A percentile compares a stretch with the other conserved stretches of the same genome.
Evolutionary conservation across 2,329 filamentous ascomycete species (phyloP).

Genomic region (Trichothecium roseum): DNA sequence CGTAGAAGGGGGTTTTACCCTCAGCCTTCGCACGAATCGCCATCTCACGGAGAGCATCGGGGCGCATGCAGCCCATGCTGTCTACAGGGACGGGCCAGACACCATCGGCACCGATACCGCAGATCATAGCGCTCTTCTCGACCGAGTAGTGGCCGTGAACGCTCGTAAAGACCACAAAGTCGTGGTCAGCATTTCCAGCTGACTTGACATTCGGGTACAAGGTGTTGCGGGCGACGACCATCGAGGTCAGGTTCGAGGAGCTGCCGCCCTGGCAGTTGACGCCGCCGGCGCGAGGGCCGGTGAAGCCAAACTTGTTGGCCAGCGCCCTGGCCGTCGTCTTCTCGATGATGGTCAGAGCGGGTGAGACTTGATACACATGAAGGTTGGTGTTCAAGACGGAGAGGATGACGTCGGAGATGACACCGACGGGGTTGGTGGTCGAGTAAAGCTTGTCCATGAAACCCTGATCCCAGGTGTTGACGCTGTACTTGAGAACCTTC

Average conservation of each 20-base stretch:
- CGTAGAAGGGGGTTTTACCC: slow-evolving; percentile 79
- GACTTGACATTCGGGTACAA: slow-evolving; percentile 71
- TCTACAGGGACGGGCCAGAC: slow-evolving; percentile 73
- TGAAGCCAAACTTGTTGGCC: slow-evolving; percentile 68
- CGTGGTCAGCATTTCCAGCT: slow-evolving; percentile 52
- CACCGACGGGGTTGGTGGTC: slow-evolving; percentile 78
- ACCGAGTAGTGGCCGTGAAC: slow-evolving; percentile 89
- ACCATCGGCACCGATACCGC: slow-evolving; percentile 66
- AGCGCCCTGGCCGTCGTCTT: slow-evolving; percentile 68
- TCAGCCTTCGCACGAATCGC: slow-evolving; percentile 50
- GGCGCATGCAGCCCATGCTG: slow-evolving; percentile 58
- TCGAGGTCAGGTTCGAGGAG: slow-evolving; percentile 73
- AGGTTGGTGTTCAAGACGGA: slow-evolving; percentile 86
- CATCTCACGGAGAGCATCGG: slow-evolving; percentile 51
- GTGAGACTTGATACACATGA: slow-evolving; percentile 90
- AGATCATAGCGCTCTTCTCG: slow-evolving; percentile 87
- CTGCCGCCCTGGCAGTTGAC: slow-evolving; percentile 74
- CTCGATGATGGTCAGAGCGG: slow-evolving; percentile 77
- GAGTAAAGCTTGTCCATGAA: slow-evolving; percentile 94
- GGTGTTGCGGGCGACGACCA: slow-evolving; percentile 80
- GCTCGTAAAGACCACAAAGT: slow-evolving; percentile 80
- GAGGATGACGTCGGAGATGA: slow-evolving; percentile 76
- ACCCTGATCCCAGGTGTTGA: slow-evolving; percentile 98
- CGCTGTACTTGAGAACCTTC: slow-evolving; percentile 69
- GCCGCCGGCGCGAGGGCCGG: slow-evolving; percentile 59